Conservation (phyloP, 2,329 filamentous ascomycete genomes). For the Celoporthe dispersa region DNA sequence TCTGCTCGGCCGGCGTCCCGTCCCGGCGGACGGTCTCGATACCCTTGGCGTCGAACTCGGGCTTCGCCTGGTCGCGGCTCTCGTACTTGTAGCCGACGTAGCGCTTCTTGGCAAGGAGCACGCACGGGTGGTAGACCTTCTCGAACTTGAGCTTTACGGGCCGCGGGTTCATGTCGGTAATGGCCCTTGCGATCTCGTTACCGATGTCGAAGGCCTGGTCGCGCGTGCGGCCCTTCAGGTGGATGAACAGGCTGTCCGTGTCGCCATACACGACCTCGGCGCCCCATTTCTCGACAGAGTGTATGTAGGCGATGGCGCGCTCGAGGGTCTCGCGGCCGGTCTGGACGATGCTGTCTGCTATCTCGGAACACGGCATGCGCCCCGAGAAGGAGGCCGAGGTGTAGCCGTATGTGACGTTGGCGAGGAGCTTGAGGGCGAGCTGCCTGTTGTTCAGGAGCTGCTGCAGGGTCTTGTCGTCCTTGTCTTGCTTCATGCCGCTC, state of each 20-base stretch:
- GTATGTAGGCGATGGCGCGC: slow-evolving; percentile 89
- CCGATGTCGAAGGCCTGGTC: slow-evolving; percentile 92
- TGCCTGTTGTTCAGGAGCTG: slow-evolving; percentile 91
- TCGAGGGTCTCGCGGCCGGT: slow-evolving; percentile 94
- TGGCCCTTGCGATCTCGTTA: slow-evolving; percentile 83
- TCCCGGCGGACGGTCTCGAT: slow-evolving; percentile 97
- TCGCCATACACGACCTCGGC: slow-evolving; percentile 98
- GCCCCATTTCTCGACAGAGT: slow-evolving; percentile 83
- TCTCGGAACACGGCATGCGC: slow-evolving; percentile 96
- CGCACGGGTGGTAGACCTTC: slow-evolving; percentile 95
- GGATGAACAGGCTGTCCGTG: slow-evolving; percentile 92
- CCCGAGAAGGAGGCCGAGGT: slow-evolving; percentile 96
- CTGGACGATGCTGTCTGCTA: slow-evolving; percentile 97
- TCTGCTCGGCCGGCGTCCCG: slow-evolving; percentile 93
- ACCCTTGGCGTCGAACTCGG: slow-evolving; percentile 96
- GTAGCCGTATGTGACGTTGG: slow-evolving; percentile 99
- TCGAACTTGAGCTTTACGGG: slow-evolving; percentile 98
- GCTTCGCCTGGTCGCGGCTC: slow-evolving; percentile 70
- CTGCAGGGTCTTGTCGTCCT: slow-evolving; percentile 83
- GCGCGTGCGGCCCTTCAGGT: slow-evolving; percentile 83
- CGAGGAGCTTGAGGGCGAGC: slow-evolving; percentile 89
- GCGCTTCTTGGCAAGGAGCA: slow-evolving; percentile 93
- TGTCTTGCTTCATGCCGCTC: slow-evolving; percentile 91
- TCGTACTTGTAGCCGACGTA: slow-evolving; percentile 99
- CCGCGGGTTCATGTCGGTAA: slow-evolving; percentile 87